Evolutionary conservation across 2,329 filamentous ascomycete species (phyloP), one percentile per base, ranked within the genome.

Genomic region (Aureobasidium subglaciale): DNA sequence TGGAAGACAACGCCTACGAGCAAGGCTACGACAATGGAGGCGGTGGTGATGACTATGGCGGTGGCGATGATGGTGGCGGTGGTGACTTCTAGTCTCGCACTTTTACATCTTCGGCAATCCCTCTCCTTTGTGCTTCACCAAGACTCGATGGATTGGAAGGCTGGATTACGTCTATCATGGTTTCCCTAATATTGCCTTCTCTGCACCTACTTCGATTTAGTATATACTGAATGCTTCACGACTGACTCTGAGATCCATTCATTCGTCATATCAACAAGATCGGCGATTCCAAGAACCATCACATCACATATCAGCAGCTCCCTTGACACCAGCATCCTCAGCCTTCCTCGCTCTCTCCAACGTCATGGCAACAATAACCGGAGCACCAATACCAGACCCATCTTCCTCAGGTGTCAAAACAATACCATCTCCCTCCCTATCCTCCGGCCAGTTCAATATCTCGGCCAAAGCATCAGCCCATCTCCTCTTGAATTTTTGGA

Each of bases 1-100:
- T 85, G 58, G 75, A 82, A 5, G 79, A 80, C 10, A 42, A 65
- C 4, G 61, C 58, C 27, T 85, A 83, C 62, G 63, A 78, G 18
- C 68, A 81, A 16, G 78, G 77, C 20, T 75, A 76, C 56, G 62
- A 70, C 32, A 59, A 71, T 22, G 62, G 58, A 30, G 56, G 58
- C 29, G 57, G 43, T 25, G 40, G 40, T 29, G 40, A 57, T 65
- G 55, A 61, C 42, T 56, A 64, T 41, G 69, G 71, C 48, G 59
- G 56, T 13, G 38, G 34, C 18, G 34, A n/a, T n/a, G 59, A 57
- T 22, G 56, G 55, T 49, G 58, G 56, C 18, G 60, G 60, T 11
- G 61, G 60, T 25, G 61, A 63, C 55, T 56, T 58, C 49, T 60
- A 56, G 34, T 37, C 50, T 24, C 11, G 35, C 35, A 4, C 25